Evolutionary conservation across 192 early-diverging fungal genomes (phyloP), one percentile per base, ranked within the genome.

Genomic region (Entomortierella parvispora): DNA sequence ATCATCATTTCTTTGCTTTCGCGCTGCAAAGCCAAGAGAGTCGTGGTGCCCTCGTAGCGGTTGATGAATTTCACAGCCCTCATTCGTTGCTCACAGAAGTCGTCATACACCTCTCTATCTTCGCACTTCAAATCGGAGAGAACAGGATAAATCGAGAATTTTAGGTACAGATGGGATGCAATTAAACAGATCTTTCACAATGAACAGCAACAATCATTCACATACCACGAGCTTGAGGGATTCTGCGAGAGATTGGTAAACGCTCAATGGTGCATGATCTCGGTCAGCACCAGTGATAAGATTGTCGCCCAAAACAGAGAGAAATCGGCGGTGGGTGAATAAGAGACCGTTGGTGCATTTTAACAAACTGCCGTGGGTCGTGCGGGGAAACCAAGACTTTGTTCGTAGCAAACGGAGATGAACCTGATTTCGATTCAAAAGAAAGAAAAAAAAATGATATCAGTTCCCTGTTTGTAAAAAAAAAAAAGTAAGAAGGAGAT

Each of bases 1-100:
- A 52, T 31, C 61, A 77, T 63, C 14, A 77, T 28, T 3, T 77
- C 66, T 25, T 58, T 68, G 40, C 74, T 45, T n/a, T 77, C 74
- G 14, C 52, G 58, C 18, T 64, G 59, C 15, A 77, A 14, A 0
- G 51, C 20, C n/a, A 55, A 8, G 9, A 77, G 17, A 15, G 46
- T 29, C 20, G 60, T 40, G 43, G 52, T 49, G 0, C 58, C 48
- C 3, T 40, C 65, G 3, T 52, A 47, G 17, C 40, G 31, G 25
- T 64, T 65, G n/a, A 77, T 51, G 15, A 33, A 52, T 0, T 59
- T 50, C 8, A 77, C 18, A 2, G 61, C 68, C 12, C 74, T 29
- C 60, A 68, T 68, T 14, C 74, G 43, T 25, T 68, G 46, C 58
- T 77, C 65, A 18, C 63, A 66, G 43, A 77, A 77, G 3, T 42